Percentiles rank a stretch among this genome's conserved stretches.
These are phyloP conservation scores for Plasmodium inui DNA, from an alignment of 169 alveolate species.

Conservation along the genomic window DNA sequence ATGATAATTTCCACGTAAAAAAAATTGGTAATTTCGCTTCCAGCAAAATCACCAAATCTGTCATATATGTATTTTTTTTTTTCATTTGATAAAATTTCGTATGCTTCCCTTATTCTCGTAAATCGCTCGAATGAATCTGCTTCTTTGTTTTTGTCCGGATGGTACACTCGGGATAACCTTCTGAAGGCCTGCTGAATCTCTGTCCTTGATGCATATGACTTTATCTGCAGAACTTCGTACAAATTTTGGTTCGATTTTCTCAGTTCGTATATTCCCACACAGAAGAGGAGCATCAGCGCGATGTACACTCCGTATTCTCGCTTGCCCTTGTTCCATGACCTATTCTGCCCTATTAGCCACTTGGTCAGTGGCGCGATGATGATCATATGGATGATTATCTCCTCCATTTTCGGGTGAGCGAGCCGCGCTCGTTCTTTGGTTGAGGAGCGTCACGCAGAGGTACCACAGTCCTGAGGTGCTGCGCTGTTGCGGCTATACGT, in stretches of 20 bases:
- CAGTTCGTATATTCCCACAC: slow-evolving; percentile 66
- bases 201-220: slow-evolving; percentile 20
- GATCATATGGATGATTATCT: slow-evolving; percentile 62
- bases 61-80: slow-evolving; percentile 92
- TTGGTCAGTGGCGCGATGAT: slow-evolving; percentile 72
- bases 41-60: slow-evolving; percentile 93
- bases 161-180: slow-evolving; percentile 86
- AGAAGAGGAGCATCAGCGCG: slow-evolving; percentile 37
- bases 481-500: no score
- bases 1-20: slow-evolving; percentile 67
- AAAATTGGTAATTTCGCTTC: slow-evolving; percentile 50
- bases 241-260: slow-evolving; percentile 60
- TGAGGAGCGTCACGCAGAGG: background rate
- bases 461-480: no score
- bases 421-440: background rate
- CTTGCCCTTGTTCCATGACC: slow-evolving; percentile 69
- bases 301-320: slow-evolving; percentile 66
- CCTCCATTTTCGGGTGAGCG: slow-evolving; percentile 54
- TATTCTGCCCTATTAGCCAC: slow-evolving; percentile 69
- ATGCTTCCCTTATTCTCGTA: slow-evolving; percentile 93
- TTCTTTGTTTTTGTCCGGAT: slow-evolving; percentile 92
- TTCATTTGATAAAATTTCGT: slow-evolving; percentile 91
- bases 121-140: slow-evolving; percentile 88
- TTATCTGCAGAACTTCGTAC: slow-evolving; percentile 50
- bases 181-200: slow-evolving; percentile 68